Evolutionary conservation across 2,329 filamentous ascomycete species (phyloP).

Genomic region (Cercospora brassicicola): DNA sequence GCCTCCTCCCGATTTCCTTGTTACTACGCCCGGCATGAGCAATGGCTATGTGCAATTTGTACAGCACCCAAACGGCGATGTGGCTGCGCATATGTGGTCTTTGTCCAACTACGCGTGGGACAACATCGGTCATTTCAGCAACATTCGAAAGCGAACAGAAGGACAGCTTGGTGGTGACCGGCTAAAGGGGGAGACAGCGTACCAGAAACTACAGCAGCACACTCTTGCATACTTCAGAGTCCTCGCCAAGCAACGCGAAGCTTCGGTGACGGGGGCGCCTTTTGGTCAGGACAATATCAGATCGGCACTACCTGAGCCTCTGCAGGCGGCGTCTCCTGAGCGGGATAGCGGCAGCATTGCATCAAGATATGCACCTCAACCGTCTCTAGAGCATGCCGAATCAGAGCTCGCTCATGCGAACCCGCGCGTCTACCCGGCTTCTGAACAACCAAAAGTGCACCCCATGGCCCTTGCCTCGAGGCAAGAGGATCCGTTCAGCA

Average conservation of each 20-base stretch:
- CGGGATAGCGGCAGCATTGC: constrained; percentile 8
- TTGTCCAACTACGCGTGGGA: constrained; percentile 44
- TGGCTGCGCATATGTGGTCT: constrained; percentile 52
- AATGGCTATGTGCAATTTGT: constrained; percentile 50
- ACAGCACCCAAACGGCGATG: constrained; percentile 50
- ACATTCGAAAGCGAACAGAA: constrained; percentile 45
- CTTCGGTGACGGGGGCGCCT: constrained; percentile 30
- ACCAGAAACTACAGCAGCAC: constrained; percentile 38
- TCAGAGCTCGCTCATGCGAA: not conserved
- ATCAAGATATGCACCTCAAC: not conserved
- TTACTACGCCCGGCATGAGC: constrained; percentile 34
- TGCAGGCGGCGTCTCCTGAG: not conserved
- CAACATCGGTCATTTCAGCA: constrained; percentile 48
- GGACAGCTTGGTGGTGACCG: constrained; percentile 46
- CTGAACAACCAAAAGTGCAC: not conserved
- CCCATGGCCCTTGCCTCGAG: not conserved
- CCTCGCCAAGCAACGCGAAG: constrained; percentile 45
- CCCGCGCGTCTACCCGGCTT: not conserved
- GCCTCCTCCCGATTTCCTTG: constrained; percentile 45
- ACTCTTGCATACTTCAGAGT: constrained; percentile 47
- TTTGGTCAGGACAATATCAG: constrained; percentile 39
- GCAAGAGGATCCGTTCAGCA: constrained; percentile 7
- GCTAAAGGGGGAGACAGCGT: constrained; percentile 40
- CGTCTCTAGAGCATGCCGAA: not conserved
- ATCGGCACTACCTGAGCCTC: constrained; percentile 31